Base-by-base conservation (phyloP, 805 yeast genomes). In the Candida caryicola region DNA sequence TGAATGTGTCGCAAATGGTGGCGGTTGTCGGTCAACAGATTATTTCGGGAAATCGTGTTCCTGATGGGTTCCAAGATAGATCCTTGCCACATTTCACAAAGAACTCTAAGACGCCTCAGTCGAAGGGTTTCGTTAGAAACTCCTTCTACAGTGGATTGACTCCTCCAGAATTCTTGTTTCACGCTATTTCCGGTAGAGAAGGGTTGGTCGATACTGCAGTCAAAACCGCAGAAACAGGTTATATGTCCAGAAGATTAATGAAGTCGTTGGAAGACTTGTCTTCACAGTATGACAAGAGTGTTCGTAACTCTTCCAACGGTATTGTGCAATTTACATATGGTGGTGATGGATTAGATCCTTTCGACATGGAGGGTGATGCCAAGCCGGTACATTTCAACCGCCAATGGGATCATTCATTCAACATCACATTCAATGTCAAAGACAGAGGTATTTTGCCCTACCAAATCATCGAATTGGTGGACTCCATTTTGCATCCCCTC, bases 1-100 rank as follows among this genome's bases (percentile, higher is more conserved):
- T 95, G 46, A 93, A 93, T 63, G 99, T 93, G 21, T 93, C 99
- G 10, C 99, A 93, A 71, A 93, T 93, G 99, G 98, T 93, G 75
- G 99, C 99, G 0, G 96, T 91, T 59, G 99, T 93, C 19, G 99
- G 99, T 39, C 99, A 93, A 69, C 99, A 93, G 66, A 93, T 93
- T 71, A 93, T 93, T 51, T 82, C 96, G 3, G 99, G 99, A 64
- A 86, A 88, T 60, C 95, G 99, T 77, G 99, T 93, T 45, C 98
- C 99, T 17, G 96, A 93, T 73, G 99, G 99, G n/a, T 93, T 93
- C 76, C 98, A 93, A 64, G 98, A 93, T 67, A 81, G 99, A 65
- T 88, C 99, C 0, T 70, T 93, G 50, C 99, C 99, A 9, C 99
- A 93, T 67, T 93, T 93, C 71, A 81, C 87, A 33, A 93, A 95